phyloP scores from a whole-genome alignment of 371 early-diverging fungal species.

The Funneliformis caledonium region DNA sequence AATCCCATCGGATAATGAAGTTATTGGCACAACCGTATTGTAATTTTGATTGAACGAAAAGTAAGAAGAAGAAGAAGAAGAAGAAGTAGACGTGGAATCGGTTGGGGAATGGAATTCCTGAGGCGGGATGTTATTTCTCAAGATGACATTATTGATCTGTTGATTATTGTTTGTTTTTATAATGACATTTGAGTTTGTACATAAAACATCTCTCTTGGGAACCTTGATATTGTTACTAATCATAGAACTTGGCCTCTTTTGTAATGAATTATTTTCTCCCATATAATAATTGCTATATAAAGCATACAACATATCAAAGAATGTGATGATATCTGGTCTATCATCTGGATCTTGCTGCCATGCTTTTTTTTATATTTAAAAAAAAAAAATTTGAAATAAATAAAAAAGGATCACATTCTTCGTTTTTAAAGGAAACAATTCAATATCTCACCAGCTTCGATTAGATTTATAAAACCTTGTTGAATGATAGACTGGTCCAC shows the following conservation, averaged over 20 bases:
- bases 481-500: neutral
- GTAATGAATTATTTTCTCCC: neutral
- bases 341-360: neutral
- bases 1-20: conserved; percentile 11
- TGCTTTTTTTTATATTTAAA: neutral
- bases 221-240: neutral
- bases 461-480: neutral
- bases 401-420: neutral
- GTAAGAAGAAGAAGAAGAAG: neutral
- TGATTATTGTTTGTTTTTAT: neutral
- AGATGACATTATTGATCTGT: neutral
- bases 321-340: neutral
- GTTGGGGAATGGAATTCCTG: neutral
- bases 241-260: neutral
- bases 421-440: too few species aligned
- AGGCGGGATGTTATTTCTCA: neutral
- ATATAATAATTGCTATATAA: neutral
- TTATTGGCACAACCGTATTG: neutral
- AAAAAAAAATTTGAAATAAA: neutral
- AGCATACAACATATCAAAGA: neutral
- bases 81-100: neutral
- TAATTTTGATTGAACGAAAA: neutral
- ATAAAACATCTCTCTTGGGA: neutral
- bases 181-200: neutral
- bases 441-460: neutral